These are phyloP conservation scores for Coprinopsis sp. DNA, from an alignment of 768 basidiomycete genomes.

Conservation along the genomic window DNA sequence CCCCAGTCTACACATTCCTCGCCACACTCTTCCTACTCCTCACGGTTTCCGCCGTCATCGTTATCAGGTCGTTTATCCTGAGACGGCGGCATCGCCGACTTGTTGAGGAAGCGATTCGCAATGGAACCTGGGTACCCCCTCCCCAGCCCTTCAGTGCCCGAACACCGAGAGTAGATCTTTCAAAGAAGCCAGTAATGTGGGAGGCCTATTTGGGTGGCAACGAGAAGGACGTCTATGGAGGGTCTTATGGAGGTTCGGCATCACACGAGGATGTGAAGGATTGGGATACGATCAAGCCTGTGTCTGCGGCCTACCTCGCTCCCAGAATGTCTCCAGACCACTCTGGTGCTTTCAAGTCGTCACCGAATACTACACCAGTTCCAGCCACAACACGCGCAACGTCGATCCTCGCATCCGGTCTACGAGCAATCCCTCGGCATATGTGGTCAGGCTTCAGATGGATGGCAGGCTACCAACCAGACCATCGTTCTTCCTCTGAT, in stretches of 20 bases:
- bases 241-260: background rate
- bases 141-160: conserved; percentile 19
- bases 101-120: conserved; percentile 59
- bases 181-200: conserved; percentile 45
- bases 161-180: conserved; percentile 31
- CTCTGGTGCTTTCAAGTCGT: background rate
- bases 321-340: background rate
- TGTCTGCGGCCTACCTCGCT: conserved; percentile 12
- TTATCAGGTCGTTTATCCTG: conserved; percentile 60
- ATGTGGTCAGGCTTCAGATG: no score
- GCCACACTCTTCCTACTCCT: conserved; percentile 68
- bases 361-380: no score
- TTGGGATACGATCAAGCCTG: conserved; percentile 18
- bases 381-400: no score
- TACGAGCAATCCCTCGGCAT: no score
- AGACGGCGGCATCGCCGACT: conserved; percentile 54
- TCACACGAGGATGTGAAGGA: conserved; percentile 10
- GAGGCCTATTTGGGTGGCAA: conserved; percentile 37
- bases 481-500: no score
- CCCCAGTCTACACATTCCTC: conserved; percentile 44
- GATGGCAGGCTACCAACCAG: no score
- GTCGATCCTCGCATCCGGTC: no score
- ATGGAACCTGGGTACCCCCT: conserved; percentile 55
- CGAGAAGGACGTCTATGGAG: conserved; percentile 5
- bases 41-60: conserved; percentile 61